Evolutionary conservation across 139 green algal species (phyloP).

Genomic region (Picochlorum sp.): DNA sequence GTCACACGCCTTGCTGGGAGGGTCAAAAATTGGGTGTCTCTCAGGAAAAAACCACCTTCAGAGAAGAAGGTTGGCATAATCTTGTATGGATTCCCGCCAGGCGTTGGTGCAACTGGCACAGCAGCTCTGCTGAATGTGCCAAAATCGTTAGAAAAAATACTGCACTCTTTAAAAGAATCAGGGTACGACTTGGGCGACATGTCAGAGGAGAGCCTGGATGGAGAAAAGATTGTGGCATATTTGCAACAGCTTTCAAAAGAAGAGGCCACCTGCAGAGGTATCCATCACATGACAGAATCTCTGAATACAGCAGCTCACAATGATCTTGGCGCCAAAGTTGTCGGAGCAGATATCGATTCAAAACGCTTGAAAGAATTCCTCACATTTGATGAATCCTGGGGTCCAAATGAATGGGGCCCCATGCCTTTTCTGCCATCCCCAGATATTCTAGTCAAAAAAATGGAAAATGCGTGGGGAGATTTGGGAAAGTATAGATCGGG

Average conservation of each 20-base stretch:
- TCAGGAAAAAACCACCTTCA: slow-evolving; percentile 30
- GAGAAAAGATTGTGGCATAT: slow-evolving; percentile 58
- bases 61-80: slow-evolving; percentile 70
- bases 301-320: too few relatives aligned
- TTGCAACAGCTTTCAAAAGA: slow-evolving; percentile 34
- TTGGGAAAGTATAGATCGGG: slow-evolving; percentile 56
- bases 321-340: slow-evolving; percentile 19
- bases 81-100: slow-evolving; percentile 81
- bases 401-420: slow-evolving; percentile 82
- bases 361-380: slow-evolving; percentile 58
- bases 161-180: slow-evolving; percentile 46
- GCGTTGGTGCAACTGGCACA: slow-evolving; percentile 90
- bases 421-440: slow-evolving; percentile 76
- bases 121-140: slow-evolving; percentile 96
- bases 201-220: slow-evolving; percentile 36
- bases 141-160: slow-evolving; percentile 61
- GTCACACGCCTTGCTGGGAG: slow-evolving; percentile 60
- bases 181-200: slow-evolving; percentile 77
- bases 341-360: slow-evolving; percentile 46
- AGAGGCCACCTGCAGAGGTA: slow-evolving; percentile 23
- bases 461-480: slow-evolving; percentile 89
- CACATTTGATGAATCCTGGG: slow-evolving; percentile 63
- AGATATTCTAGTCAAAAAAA: slow-evolving; percentile 64
- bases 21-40: slow-evolving; percentile 64
- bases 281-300: slow-evolving; percentile 17